These are phyloP conservation scores for Phaeodactylum tricornutum DNA, from an alignment of 108 stramenopile species.

Conservation along the genomic window DNA sequence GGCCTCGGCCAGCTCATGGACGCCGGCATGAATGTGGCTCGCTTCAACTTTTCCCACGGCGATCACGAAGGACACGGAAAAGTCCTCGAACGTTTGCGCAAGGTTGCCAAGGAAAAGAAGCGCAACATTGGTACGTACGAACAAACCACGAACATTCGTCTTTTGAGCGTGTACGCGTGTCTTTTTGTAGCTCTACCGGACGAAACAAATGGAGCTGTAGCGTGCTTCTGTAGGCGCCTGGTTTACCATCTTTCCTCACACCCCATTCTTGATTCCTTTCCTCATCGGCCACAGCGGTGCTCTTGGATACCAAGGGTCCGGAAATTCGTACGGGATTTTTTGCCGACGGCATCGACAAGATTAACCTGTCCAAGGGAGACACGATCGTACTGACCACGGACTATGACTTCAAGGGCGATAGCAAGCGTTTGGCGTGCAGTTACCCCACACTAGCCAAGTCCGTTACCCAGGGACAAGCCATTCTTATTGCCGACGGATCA, in stretches of 20 bases:
- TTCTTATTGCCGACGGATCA: slow-evolving; percentile 92
- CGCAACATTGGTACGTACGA: slow-evolving; percentile 52
- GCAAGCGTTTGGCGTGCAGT: slow-evolving; percentile 76
- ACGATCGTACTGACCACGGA: slow-evolving; percentile 60
- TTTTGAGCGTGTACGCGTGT: too few species aligned
- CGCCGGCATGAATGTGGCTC: slow-evolving; percentile 85
- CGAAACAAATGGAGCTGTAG: too few species aligned
- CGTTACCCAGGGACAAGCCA: slow-evolving; percentile 73
- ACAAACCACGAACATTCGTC: too few species aligned
- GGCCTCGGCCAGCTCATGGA: slow-evolving; percentile 59
- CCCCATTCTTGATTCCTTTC: too few species aligned
- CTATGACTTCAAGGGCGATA: slow-evolving; percentile 70
- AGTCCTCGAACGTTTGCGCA: slow-evolving; percentile 44
- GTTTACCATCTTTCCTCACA: too few species aligned
- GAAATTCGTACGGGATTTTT: slow-evolving; percentile 90
- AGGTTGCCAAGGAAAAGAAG: slow-evolving; percentile 60
- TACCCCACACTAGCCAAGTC: slow-evolving; percentile 69
- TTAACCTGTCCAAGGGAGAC: slow-evolving; percentile 58
- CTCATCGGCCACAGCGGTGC: slow-evolving; percentile 53
- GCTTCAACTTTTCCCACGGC: slow-evolving; percentile 85
- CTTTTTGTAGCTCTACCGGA: too few species aligned
- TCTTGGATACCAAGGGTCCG: slow-evolving; percentile 89
- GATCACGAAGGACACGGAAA: slow-evolving; percentile 59
- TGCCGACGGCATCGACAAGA: slow-evolving; percentile 60
- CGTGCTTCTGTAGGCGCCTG: too few species aligned